These are phyloP conservation scores for Beauveria sp. DNA, from an alignment of 2,329 filamentous ascomycete genomes.

Conservation along the genomic window DNA sequence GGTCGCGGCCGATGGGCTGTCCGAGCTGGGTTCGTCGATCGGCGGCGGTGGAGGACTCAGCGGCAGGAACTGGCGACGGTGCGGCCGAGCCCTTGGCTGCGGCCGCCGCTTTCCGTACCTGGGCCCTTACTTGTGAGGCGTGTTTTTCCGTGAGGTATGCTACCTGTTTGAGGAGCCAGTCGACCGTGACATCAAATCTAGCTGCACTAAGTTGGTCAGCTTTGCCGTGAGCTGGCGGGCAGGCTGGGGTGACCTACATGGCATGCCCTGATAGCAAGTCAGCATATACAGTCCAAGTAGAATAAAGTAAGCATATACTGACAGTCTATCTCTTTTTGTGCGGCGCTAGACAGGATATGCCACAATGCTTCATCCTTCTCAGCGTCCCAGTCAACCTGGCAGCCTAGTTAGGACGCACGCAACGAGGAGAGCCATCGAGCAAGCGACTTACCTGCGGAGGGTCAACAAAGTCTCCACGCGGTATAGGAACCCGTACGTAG, in stretches of 20 bases:
- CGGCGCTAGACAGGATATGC: constrained; percentile 77
- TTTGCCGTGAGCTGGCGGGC: neutral
- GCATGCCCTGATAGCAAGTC: constrained; percentile 53
- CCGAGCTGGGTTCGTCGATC: constrained; percentile 41
- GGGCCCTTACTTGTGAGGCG: constrained; percentile 79
- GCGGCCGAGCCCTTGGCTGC: constrained; percentile 48
- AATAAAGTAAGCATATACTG: constrained; percentile 20
- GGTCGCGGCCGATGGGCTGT: constrained; percentile 50
- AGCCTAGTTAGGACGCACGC: constrained; percentile 17
- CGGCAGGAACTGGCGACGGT: constrained; percentile 48
- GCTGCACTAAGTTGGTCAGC: constrained; percentile 47
- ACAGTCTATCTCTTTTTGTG: constrained; percentile 86
- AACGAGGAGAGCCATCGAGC: constrained; percentile 7
- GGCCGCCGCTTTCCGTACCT: constrained; percentile 70
- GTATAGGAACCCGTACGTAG: constrained; percentile 83
- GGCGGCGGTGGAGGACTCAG: constrained; percentile 33
- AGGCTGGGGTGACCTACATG: constrained; percentile 40
- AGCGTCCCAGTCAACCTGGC: constrained; percentile 77
- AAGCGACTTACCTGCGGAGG: constrained; percentile 63
- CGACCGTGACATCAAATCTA: constrained; percentile 74
- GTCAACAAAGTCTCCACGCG: constrained; percentile 80
- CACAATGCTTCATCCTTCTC: constrained; percentile 82
- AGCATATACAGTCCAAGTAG: neutral
- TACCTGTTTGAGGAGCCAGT: constrained; percentile 87
- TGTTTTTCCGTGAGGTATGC: constrained; percentile 91